A percentile compares a stretch with the other conserved stretches of the same genome.
Evolutionary conservation across 2,329 filamentous ascomycete genomes (phyloP).

Genomic region (Neoscytalidium dimidiatum): DNA sequence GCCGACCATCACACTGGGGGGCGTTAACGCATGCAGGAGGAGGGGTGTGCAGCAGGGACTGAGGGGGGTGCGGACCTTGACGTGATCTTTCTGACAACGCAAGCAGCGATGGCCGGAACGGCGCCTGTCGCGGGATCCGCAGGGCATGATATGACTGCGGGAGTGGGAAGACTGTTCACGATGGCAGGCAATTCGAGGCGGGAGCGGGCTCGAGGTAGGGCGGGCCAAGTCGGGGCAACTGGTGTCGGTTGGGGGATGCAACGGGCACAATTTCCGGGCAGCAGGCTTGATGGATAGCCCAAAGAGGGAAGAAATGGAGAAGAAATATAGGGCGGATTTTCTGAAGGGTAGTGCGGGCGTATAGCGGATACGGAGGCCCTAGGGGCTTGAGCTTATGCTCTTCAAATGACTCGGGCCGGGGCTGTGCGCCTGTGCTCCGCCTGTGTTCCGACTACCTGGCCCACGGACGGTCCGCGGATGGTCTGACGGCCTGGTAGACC

Average conservation of each 20-base stretch:
- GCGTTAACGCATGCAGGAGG: neutral
- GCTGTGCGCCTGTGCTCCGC: neutral
- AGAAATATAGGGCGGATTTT: neutral
- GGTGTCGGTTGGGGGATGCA: neutral
- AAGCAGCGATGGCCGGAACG: constrained; percentile 16
- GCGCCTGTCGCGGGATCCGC: constrained; percentile 16
- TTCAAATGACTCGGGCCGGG: neutral
- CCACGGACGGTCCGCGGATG: neutral
- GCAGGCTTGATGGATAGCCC: neutral
- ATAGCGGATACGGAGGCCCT: neutral
- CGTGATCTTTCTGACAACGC: constrained; percentile 19
- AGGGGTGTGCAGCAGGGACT: neutral
- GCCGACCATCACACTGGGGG: constrained; percentile 14
- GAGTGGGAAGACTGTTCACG: too few species aligned
- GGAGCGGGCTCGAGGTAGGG: neutral
- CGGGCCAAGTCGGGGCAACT: neutral
- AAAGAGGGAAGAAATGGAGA: neutral
- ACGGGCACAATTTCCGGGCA: neutral
- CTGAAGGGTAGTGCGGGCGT: neutral
- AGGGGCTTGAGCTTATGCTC: constrained; percentile 29
- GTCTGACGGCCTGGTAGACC: too few species aligned
- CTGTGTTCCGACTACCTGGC: neutral
- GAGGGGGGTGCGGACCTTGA: constrained; percentile 14
- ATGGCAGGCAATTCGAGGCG: too few species aligned
- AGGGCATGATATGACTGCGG: constrained; percentile 18